Conservation (phyloP, 2,329 filamentous ascomycete species). For the Pyricularia pennisetigena region DNA sequence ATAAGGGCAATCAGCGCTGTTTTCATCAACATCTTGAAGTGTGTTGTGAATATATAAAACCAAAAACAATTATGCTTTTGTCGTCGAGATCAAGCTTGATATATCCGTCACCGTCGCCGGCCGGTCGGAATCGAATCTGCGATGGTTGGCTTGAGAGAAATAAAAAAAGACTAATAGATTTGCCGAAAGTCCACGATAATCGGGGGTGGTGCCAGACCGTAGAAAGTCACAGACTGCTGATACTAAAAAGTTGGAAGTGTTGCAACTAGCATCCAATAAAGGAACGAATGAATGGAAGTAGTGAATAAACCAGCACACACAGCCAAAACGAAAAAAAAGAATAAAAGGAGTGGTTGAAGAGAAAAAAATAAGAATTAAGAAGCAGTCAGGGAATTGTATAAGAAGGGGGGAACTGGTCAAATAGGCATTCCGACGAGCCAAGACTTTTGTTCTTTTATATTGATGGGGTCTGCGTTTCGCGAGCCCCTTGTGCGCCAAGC, state of each 20-base stretch:
- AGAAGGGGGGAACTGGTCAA: slow-evolving; percentile 15
- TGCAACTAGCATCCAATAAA: slow-evolving; percentile 15
- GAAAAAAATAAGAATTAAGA: slow-evolving; percentile 16
- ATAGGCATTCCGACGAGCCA: slow-evolving; percentile 18
- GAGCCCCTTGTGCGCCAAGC: slow-evolving; percentile 12
- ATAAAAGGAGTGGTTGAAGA: slow-evolving; percentile 27
- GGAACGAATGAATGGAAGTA: slow-evolving; percentile 40
- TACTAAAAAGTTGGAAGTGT: slow-evolving; percentile 19
- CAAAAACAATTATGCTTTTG: slow-evolving; percentile 7
- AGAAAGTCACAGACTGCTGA: slow-evolving; percentile 23
- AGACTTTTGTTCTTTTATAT: slow-evolving; percentile 29
- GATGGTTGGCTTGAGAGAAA: background rate
- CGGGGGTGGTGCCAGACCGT: slow-evolving; percentile 9
- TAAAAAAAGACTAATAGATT: background rate
- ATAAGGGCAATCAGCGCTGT: slow-evolving; percentile 36
- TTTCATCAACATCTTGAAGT: slow-evolving; percentile 42
- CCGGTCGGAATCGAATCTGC: slow-evolving; percentile 4
- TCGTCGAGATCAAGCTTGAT: slow-evolving; percentile 4
- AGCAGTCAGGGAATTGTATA: slow-evolving; percentile 18
- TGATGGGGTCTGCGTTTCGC: slow-evolving; percentile 18
- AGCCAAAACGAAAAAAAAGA: slow-evolving; percentile 20
- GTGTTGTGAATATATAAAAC: slow-evolving; percentile 2
- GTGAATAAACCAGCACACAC: slow-evolving; percentile 27
- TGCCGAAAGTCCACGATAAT: slow-evolving; percentile 18
- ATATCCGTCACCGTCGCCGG: slow-evolving; percentile 7